Evolutionary conservation across 2,329 filamentous ascomycete species (phyloP).

Genomic region (Alternaria dauci): DNA sequence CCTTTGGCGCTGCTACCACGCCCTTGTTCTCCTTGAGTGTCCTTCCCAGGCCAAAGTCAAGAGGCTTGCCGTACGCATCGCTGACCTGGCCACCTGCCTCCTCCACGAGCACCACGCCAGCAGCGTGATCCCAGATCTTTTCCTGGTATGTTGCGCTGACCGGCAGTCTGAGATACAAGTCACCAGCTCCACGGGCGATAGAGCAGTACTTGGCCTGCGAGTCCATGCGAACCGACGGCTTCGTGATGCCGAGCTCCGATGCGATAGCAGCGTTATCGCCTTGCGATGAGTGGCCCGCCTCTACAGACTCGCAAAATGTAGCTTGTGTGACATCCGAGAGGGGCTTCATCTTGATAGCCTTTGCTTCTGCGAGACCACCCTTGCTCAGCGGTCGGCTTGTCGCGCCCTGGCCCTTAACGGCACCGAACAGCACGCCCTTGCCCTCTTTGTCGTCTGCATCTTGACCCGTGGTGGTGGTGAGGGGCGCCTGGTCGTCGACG

Average conservation of each 20-base stretch:
- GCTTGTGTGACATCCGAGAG: slow-evolving; percentile 78
- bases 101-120: slow-evolving; percentile 90
- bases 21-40: slow-evolving; percentile 92
- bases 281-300: slow-evolving; percentile 90
- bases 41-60: slow-evolving; percentile 87
- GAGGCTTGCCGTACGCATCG: slow-evolving; percentile 81
- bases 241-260: slow-evolving; percentile 82
- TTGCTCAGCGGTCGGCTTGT: slow-evolving; percentile 75
- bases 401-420: slow-evolving; percentile 80
- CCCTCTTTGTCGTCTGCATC: slow-evolving; percentile 77
- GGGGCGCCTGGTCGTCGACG: slow-evolving; percentile 76
- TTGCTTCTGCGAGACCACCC: slow-evolving; percentile 63
- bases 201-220: slow-evolving; percentile 98
- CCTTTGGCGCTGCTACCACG: slow-evolving; percentile 84
- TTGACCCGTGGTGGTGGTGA: slow-evolving; percentile 75
- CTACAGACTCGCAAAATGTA: slow-evolving; percentile 96
- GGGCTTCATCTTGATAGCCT: slow-evolving; percentile 80
- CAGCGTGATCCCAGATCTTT: slow-evolving; percentile 99
- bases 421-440: slow-evolving; percentile 88
- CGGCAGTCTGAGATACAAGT: slow-evolving; percentile 91
- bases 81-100: slow-evolving; percentile 94
- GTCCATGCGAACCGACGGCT: slow-evolving; percentile 92
- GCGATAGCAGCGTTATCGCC: slow-evolving; percentile 87
- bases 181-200: slow-evolving; percentile 90
- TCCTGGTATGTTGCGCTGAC: slow-evolving; percentile 89